phyloP scores from a whole-genome alignment of 345 rosid genomes.

The Lumnitzera racemosa region DNA sequence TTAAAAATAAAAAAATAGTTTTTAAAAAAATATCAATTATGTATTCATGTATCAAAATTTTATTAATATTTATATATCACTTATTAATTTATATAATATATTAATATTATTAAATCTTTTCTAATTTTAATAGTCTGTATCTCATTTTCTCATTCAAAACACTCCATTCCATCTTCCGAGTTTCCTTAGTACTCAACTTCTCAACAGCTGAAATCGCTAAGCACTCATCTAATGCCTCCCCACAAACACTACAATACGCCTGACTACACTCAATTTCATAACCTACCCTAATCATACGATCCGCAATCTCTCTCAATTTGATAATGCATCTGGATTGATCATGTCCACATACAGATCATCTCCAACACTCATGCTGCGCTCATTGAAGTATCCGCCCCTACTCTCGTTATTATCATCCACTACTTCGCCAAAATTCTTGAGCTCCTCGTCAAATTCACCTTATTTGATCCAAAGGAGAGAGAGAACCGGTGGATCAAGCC shows the following conservation, averaged over 20 bases:
- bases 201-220: conserved; percentile 69
- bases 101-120: no score
- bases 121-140: conserved; percentile 79
- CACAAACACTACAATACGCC: conserved; percentile 67
- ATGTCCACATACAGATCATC: conserved; percentile 77
- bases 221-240: conserved; percentile 83
- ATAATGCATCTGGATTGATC: conserved; percentile 50
- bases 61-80: no score
- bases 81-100: no score
- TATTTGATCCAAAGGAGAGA: conserved; percentile 43
- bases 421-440: conserved; percentile 62
- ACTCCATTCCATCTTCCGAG: conserved; percentile 85
- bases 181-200: conserved; percentile 91
- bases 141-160: conserved; percentile 97
- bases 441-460: conserved; percentile 65
- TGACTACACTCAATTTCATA: conserved; percentile 95
- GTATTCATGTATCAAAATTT: no score
- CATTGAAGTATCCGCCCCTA: conserved; percentile 41
- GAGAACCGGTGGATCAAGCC: conserved; percentile 80
- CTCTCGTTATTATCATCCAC: conserved; percentile 42
- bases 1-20: no score
- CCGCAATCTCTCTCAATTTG: conserved; percentile 74
- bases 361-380: conserved; percentile 75
- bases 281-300: conserved; percentile 76
- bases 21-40: no score